phyloP scores from a whole-genome alignment of 2,329 filamentous ascomycete species.

The Aureobasidium sp. region DNA sequence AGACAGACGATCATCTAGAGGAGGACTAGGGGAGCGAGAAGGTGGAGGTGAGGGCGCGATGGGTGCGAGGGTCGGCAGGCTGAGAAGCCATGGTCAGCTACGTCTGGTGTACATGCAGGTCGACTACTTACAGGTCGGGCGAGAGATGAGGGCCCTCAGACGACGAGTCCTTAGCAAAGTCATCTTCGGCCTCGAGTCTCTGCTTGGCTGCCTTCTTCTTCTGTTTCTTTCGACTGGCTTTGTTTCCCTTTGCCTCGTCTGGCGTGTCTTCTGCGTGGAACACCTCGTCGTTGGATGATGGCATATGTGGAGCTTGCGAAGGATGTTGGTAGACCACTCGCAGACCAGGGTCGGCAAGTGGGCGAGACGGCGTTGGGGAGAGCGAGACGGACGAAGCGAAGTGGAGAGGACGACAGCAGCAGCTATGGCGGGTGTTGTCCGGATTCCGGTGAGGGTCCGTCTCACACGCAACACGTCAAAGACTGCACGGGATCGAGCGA shows the following conservation, averaged over 20 bases:
- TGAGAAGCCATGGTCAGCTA: neutral
- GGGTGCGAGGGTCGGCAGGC: conserved; percentile 8
- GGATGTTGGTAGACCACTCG: conserved; percentile 1
- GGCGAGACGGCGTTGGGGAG: neutral
- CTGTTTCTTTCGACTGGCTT: conserved; percentile 15
- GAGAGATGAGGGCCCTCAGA: conserved; percentile 14
- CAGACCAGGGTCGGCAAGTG: conserved; percentile 4
- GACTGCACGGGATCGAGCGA: neutral
- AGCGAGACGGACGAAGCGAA: neutral
- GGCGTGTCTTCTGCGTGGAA: conserved; percentile 16
- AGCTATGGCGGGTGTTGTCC: neutral
- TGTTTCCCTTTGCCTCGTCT: conserved; percentile 14
- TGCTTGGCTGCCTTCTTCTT: conserved; percentile 17
- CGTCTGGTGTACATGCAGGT: neutral
- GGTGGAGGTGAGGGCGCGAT: conserved; percentile 10
- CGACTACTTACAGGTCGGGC: conserved; percentile 14
- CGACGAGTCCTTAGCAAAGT: conserved; percentile 13
- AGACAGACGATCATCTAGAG: neutral
- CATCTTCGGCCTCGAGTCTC: conserved; percentile 11
- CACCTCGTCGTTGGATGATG: conserved; percentile 17
- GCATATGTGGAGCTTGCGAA: conserved; percentile 12
- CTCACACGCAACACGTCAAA: neutral
- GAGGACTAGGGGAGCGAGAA: conserved; percentile 4
- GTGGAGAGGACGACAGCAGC: neutral
- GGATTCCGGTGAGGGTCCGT: neutral